Percentiles rank a stretch among this genome's conserved stretches.
Evolutionary conservation across 164 flowering plant species (phyloP).

Genomic region (Macadamia tetraphylla): DNA sequence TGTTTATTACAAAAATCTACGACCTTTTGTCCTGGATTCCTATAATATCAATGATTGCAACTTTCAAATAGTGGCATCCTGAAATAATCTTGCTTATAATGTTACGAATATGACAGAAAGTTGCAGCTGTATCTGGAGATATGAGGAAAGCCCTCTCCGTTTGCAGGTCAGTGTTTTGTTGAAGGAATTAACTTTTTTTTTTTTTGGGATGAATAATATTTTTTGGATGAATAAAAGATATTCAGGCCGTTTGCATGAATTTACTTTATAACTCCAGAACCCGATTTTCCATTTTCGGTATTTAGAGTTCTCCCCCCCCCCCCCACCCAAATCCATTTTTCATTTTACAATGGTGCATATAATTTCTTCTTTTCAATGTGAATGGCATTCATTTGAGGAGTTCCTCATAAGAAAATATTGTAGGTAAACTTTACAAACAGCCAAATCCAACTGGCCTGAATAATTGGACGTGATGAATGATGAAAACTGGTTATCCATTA

Average conservation of each 20-base stretch:
- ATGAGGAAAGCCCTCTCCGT: slow-evolving; percentile 90
- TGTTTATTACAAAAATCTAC: too few species aligned
- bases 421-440: neutral
- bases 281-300: too few species aligned
- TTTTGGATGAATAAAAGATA: too few species aligned
- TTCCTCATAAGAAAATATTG: neutral
- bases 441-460: neutral
- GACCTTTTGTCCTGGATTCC: too few species aligned
- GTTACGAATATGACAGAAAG: slow-evolving; percentile 50
- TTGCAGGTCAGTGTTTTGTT: slow-evolving; percentile 63
- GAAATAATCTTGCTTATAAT: neutral
- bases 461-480: neutral
- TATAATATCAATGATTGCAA: too few species aligned
- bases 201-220: too few species aligned
- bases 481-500: neutral
- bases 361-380: too few species aligned
- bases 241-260: neutral
- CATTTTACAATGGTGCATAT: too few species aligned
- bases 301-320: too few species aligned
- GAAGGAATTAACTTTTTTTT: neutral
- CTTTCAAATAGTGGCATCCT: too few species aligned
- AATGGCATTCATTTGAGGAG: too few species aligned
- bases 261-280: neutral
- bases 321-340: too few species aligned
- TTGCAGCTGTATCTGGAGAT: slow-evolving; percentile 96